These are phyloP conservation scores for Silene vulgaris DNA, from an alignment of 179 eudicot species.

Conservation along the genomic window DNA sequence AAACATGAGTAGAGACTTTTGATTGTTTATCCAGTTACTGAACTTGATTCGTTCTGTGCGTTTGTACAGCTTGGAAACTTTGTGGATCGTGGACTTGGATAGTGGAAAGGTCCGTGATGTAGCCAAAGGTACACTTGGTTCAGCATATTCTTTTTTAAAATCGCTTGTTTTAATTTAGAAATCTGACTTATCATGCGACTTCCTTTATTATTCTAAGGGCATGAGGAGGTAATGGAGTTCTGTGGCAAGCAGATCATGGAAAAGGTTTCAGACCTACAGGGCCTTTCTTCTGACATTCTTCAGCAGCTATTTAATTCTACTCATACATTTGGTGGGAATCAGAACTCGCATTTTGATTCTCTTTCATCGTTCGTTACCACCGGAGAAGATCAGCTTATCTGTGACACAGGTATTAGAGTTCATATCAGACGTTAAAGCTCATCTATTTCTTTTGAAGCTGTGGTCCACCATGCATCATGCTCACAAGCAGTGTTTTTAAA, in stretches of 20 bases:
- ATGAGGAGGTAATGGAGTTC: conserved; percentile 50
- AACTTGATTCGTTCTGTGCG: conserved; percentile 3
- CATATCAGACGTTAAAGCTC: background rate
- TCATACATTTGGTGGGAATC: conserved; percentile 35
- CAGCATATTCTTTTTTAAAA: background rate
- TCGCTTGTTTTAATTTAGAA: conserved; percentile 3
- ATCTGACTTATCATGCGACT: conserved; percentile 15
- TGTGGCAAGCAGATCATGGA: conserved; percentile 59
- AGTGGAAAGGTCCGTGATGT: conserved; percentile 49
- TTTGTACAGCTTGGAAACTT: conserved; percentile 58
- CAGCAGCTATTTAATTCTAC: conserved; percentile 37
- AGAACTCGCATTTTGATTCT: conserved; percentile 44
- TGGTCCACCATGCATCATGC: background rate
- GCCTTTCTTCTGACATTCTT: conserved; percentile 43
- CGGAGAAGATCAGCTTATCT: conserved; percentile 48
- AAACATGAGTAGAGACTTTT: background rate
- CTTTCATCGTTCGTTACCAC: conserved; percentile 57
- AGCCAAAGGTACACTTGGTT: conserved; percentile 46
- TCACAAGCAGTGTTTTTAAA: conserved; percentile 32
- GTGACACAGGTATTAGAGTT: conserved; percentile 63
- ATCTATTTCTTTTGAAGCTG: background rate
- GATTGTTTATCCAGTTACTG: conserved; percentile 12
- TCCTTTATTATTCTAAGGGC: conserved; percentile 38
- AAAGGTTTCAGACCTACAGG: conserved; percentile 42
- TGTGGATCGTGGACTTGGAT: conserved; percentile 72